These are phyloP conservation scores for Daldinia sp. DNA, from an alignment of 2,329 filamentous ascomycete genomes.

Conservation along the genomic window DNA sequence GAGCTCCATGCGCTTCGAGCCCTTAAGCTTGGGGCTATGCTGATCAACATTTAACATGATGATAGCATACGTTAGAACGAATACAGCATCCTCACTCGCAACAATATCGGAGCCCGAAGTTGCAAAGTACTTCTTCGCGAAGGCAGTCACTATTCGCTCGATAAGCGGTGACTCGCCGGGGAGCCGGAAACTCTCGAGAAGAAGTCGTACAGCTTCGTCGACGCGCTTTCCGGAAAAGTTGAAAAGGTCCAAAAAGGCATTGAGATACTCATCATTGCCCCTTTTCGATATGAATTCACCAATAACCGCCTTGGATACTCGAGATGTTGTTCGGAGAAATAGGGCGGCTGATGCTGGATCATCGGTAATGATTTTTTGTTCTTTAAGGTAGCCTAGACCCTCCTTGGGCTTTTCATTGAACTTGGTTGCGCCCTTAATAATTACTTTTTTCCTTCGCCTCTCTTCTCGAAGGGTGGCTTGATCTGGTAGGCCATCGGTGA, in stretches of 20 bases:
- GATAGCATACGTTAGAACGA: slow-evolving; percentile 92
- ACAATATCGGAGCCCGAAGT: slow-evolving; percentile 78
- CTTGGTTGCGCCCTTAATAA: slow-evolving; percentile 87
- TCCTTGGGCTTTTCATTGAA: slow-evolving; percentile 96
- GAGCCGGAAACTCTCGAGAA: slow-evolving; percentile 93
- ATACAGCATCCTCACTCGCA: slow-evolving; percentile 87
- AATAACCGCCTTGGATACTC: slow-evolving; percentile 89
- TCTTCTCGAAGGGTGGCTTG: slow-evolving; percentile 74
- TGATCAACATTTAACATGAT: slow-evolving; percentile 98
- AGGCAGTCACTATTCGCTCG: slow-evolving; percentile 88
- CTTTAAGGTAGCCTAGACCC: slow-evolving; percentile 86
- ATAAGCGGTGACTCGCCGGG: slow-evolving; percentile 95
- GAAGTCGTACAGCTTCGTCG: slow-evolving; percentile 86
- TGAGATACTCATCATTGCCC: slow-evolving; percentile 85
- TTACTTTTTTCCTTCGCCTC: slow-evolving; percentile 84
- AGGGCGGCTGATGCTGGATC: slow-evolving; percentile 83
- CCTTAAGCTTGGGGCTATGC: slow-evolving; percentile 90
- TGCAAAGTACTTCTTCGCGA: slow-evolving; percentile 85
- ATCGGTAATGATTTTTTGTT: slow-evolving; percentile 86
- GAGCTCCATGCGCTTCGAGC: slow-evolving; percentile 83
- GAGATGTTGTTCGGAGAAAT: slow-evolving; percentile 88
- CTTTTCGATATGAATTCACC: slow-evolving; percentile 95
- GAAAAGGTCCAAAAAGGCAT: slow-evolving; percentile 87
- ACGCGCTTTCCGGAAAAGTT: slow-evolving; percentile 88
- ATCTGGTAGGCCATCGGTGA: slow-evolving; percentile 74